Base-by-base conservation (phyloP, 2,329 filamentous ascomycete genomes). In the Scedosporium boydii region DNA sequence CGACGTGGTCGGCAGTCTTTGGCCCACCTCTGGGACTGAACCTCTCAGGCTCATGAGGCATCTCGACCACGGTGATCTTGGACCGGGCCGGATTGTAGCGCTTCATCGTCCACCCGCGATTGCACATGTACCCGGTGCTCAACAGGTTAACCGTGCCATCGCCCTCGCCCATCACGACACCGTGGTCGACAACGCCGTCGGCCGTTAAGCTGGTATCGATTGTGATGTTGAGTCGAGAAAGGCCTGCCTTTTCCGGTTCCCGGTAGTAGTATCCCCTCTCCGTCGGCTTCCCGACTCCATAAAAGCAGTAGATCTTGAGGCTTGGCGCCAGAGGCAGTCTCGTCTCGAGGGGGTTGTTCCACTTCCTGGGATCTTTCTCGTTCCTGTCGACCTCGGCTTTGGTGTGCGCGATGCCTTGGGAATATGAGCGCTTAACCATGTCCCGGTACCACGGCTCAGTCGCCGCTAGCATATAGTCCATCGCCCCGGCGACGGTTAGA, bases 271-370 rank as follows among this genome's bases (percentile, higher is more conserved):
- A 99, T 16, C 87, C 87, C 62, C 93, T 85, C 75, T 99, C 93
- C 0, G 93, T 98, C 3, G 90, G 88, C 73, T 98, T 99, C 2
- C 93, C 93, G 3, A 96, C 86, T 21, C 90, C 95, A 72, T 99
- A 98, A 78, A 99, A 98, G 76, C 95, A 98, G 76, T 93, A 98
- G 12, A 99, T 91, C 73, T 96, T 97, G 70, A 99, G 79, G 70
- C 86, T 90, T 0, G 95, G 93, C 1, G 95, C 93, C 21, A 91
- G 80, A 0, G 95, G 95, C 0, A 98, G 80, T 1, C 93, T 84
- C 0, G 91, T 90, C 73, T 98, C 93, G 1, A 98, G 84, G 0
- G 95, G 95, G 70, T 99, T 99, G 65, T 96, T 85, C 95, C 95
- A 99, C 72, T 96, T 99, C 59, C 78, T 80, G 2, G 84, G 85